Evolutionary conservation across 129 eudicot genomes (phyloP), one percentile per base, ranked within the genome.

Genomic region (Helichrysum umbraculigerum): DNA sequence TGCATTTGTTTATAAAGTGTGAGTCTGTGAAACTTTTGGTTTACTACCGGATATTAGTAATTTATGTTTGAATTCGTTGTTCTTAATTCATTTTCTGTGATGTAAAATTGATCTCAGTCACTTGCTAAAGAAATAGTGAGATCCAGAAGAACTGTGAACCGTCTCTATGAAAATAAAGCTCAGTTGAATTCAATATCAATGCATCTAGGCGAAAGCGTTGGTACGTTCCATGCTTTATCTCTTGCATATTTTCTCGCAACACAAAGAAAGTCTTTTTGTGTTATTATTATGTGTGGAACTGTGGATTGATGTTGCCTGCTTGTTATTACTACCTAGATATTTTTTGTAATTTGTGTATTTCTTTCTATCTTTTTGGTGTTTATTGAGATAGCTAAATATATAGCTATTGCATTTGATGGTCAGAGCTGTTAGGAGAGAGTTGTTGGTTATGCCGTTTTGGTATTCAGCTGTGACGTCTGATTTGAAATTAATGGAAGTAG

Each of bases 131-230:
- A 94, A 81, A 72, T 94, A 50, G 96, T 94, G 89, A 83, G 81
- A 67, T 94, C 98, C 56, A 91, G 96, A 58, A 85, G 79, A 83
- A 91, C 97, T 78, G 97, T 94, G 83, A 91, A 94, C 76, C 98
- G 98, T 60, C 93, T 94, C 59, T 83, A 94, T 73, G 98, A 94
- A 82, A 94, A 94, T 81, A 94, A 91, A 85, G 98, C 98, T 19
- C 98, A 94, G 76, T 78, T 94, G 81, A 94, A 94, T 83, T 94
- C 98, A 11, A 91, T 94, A 84, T 94, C 98, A 42, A 94, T 94
- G 98, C 98, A 94, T 88, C 91, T 94, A 30, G 98, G 98, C 51
- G 98, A 94, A 87, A 94, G 98, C 75, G 98, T 94, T 79, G 98
- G 98, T 94, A 94, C 7, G 81, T 17, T 59, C 57, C 11, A 10